phyloP scores from a whole-genome alignment of 495 filamentous ascomycete genomes.

The Penicilliopsis zonata region DNA sequence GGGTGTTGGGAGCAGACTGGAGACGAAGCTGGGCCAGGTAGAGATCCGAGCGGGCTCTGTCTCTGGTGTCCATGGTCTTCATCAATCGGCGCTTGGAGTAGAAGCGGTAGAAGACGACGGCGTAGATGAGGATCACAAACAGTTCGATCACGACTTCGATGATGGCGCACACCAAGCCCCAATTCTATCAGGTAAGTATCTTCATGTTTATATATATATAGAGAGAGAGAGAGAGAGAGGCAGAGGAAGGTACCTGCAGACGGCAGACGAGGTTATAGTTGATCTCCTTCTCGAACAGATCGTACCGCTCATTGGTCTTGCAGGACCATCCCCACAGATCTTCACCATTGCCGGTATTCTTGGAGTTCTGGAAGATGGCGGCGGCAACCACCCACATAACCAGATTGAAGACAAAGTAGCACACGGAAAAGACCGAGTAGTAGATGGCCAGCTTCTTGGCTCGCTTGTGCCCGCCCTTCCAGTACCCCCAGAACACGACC shows the following conservation, averaged over 20 bases:
- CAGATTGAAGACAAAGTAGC: slow-evolving; percentile 87
- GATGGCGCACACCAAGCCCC: slow-evolving; percentile 89
- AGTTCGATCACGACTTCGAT: slow-evolving; percentile 92
- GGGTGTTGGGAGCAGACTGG: slow-evolving; percentile 90
- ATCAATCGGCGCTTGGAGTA: slow-evolving; percentile 87
- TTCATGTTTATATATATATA: no score
- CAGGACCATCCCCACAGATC: slow-evolving; percentile 98
- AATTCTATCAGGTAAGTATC: slow-evolving; percentile 69
- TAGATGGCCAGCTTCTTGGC: slow-evolving; percentile 89
- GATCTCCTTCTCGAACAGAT: slow-evolving; percentile 64
- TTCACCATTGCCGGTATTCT: slow-evolving; percentile 56
- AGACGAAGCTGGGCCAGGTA: slow-evolving; percentile 90
- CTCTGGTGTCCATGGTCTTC: slow-evolving; percentile 92
- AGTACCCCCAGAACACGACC: slow-evolving; percentile 75
- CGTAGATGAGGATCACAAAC: slow-evolving; percentile 85
- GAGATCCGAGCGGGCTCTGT: slow-evolving; percentile 83
- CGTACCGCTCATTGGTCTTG: slow-evolving; percentile 66
- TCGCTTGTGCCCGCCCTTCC: slow-evolving; percentile 72
- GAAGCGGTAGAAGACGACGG: slow-evolving; percentile 87
- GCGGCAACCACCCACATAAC: slow-evolving; percentile 87
- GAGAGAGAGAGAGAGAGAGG: no score
- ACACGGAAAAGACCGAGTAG: slow-evolving; percentile 83
- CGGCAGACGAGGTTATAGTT: slow-evolving; percentile 90
- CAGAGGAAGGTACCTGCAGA: slow-evolving; percentile 78
- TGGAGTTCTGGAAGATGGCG: slow-evolving; percentile 66